Conservation (phyloP, 352 stramenopile species). For the Phytophthora rubi region DNA sequence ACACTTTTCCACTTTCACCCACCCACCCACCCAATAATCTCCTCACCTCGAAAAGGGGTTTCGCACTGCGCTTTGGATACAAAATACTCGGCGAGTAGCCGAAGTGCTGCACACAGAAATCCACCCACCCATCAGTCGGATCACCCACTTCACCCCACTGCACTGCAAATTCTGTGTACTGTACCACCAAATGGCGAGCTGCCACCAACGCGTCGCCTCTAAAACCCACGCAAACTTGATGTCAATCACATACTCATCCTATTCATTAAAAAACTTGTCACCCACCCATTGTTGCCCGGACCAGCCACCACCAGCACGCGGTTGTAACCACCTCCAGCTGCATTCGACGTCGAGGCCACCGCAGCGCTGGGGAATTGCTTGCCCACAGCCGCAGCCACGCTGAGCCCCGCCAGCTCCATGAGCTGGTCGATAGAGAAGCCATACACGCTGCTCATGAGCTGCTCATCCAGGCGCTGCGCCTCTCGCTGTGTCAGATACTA, state of each 20-base stretch:
- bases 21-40: background rate
- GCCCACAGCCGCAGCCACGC: conserved; percentile 91
- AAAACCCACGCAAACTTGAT: background rate
- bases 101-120: conserved; percentile 86
- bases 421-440: conserved; percentile 97
- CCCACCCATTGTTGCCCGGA: conserved; percentile 98
- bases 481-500: conserved; percentile 79
- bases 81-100: conserved; percentile 94
- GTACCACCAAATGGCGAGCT: conserved; percentile 94
- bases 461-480: conserved; percentile 86
- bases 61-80: conserved; percentile 93
- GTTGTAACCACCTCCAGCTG: conserved; percentile 14
- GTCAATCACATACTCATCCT: background rate
- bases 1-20: background rate
- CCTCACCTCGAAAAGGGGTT: conserved; percentile 81
- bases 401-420: conserved; percentile 99
- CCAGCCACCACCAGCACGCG: conserved; percentile 94
- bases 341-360: too few species aligned
- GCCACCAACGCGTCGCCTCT: conserved; percentile 98
- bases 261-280: background rate
- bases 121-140: background rate
- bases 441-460: conserved; percentile 88
- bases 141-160: background rate
- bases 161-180: background rate
- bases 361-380: conserved; percentile 59